Evolutionary conservation across 306 rosid genomes (phyloP).

Genomic region (Morella rubra): DNA sequence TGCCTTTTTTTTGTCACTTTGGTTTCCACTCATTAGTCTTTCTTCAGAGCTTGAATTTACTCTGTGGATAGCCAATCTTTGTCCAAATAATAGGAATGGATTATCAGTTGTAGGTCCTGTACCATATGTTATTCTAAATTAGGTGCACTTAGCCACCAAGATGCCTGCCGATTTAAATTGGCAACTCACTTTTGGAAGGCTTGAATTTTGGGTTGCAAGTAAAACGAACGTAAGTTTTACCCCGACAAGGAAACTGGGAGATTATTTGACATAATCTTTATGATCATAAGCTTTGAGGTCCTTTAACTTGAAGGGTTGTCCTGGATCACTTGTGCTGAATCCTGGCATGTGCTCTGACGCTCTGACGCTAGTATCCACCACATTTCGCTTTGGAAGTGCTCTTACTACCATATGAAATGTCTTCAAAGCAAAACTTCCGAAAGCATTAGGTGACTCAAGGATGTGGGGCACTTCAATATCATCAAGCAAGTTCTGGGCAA

Average conservation of each 20-base stretch:
- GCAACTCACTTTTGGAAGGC: neutral
- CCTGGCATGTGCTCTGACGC: neutral
- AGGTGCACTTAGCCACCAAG: neutral
- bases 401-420: neutral
- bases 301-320: neutral
- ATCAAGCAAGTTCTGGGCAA: neutral
- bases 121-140: neutral
- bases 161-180: neutral
- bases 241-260: no score
- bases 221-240: no score
- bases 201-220: no score
- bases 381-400: neutral
- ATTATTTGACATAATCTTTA: neutral
- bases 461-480: neutral
- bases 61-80: neutral
- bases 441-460: neutral
- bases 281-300: neutral
- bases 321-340: neutral
- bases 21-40: neutral
- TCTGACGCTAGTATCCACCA: neutral
- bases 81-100: neutral
- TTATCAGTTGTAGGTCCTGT: neutral
- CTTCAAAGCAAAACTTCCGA: neutral
- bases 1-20: neutral
- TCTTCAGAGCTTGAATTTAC: neutral